Percentiles rank a stretch among this genome's conserved stretches.
Conservation (phyloP, 495 filamentous ascomycete genomes). For the Endocarpon pusillum region DNA sequence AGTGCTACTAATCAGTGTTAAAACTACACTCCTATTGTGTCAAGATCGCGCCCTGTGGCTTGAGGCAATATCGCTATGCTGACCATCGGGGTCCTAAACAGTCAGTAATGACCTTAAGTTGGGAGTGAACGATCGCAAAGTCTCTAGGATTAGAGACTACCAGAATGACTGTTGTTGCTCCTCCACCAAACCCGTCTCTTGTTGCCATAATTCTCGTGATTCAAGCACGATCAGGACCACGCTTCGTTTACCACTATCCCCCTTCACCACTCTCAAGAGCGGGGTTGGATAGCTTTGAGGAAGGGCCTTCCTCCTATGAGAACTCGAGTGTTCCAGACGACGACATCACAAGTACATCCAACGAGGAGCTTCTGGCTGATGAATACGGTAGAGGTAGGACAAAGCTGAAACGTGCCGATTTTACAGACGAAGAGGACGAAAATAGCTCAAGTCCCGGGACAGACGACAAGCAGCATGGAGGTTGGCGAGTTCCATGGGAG, state of each 20-base stretch:
- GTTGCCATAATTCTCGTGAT: conserved; percentile 69
- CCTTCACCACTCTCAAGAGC: conserved; percentile 30
- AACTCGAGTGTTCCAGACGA: conserved; percentile 18
- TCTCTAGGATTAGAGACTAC: no score
- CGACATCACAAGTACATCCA: conserved; percentile 28
- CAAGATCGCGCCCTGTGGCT: no score
- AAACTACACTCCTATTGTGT: no score
- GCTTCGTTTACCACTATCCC: conserved; percentile 86
- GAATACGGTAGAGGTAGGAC: no score
- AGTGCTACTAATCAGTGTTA: no score
- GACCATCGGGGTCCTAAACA: no score
- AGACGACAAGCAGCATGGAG: conserved; percentile 29
- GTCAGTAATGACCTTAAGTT: no score
- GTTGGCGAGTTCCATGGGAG: conserved; percentile 50
- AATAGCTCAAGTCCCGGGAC: conserved; percentile 4
- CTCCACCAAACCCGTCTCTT: conserved; percentile 43
- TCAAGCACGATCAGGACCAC: conserved; percentile 61
- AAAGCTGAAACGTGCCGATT: background rate
- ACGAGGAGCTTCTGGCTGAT: conserved; percentile 29
- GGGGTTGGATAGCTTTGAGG: background rate
- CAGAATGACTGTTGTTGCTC: conserved; percentile 34
- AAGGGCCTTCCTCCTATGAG: background rate
- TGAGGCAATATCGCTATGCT: no score
- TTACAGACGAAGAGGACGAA: conserved; percentile 32
- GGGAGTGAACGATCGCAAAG: no score